Percentiles rank a stretch among this genome's conserved stretches.
These are phyloP conservation scores for Inonotus hispidus DNA, from an alignment of 1,284 basidiomycete genomes.

Conservation along the genomic window DNA sequence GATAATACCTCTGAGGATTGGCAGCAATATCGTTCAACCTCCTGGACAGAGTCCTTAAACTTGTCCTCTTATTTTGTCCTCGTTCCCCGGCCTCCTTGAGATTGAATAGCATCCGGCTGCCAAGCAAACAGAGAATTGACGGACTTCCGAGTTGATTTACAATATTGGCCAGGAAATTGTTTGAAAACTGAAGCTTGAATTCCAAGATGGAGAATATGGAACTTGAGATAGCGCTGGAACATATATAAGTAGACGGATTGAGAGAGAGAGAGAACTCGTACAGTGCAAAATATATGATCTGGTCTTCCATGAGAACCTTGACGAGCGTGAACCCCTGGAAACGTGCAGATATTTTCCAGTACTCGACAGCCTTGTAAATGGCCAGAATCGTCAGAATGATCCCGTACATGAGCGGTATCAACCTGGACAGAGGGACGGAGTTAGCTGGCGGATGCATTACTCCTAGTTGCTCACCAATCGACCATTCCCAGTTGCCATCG, in stretches of 20 bases:
- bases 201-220: background rate
- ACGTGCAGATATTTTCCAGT: background rate
- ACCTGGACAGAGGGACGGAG: background rate
- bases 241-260: background rate
- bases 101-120: background rate
- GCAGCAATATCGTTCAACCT: background rate
- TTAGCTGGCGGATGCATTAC: background rate
- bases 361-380: background rate
- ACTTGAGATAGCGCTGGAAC: background rate
- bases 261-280: background rate
- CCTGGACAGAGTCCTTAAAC: background rate
- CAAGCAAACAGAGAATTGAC: background rate
- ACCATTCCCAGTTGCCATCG: background rate
- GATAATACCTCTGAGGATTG: background rate
- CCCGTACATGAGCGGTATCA: background rate
- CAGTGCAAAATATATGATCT: background rate
- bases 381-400: background rate
- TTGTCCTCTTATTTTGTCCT: background rate
- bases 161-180: background rate
- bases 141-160: constrained; percentile 1
- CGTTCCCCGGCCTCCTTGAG: background rate
- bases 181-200: background rate
- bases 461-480: background rate
- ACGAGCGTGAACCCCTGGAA: background rate
- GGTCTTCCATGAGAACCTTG: background rate